Evolutionary conservation across 805 yeast genomes (phyloP).

Genomic region (Cyberlindnera euphorbiiphila): DNA sequence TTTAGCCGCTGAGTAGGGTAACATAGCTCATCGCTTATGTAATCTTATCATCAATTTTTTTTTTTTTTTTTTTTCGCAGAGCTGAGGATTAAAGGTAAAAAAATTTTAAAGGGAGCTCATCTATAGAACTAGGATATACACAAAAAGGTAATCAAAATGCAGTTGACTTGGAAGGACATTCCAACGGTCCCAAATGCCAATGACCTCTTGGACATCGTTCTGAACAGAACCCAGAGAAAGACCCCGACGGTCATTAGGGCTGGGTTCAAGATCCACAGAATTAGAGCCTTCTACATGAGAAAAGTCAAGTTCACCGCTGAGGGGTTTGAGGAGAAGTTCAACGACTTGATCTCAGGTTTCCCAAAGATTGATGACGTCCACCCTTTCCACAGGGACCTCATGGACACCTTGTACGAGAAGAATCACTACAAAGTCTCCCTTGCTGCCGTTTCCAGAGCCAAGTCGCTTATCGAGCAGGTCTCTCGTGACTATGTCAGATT

Average conservation of each 20-base stretch:
- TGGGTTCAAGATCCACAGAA: slow-evolving; percentile 94
- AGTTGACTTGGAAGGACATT: slow-evolving; percentile 97
- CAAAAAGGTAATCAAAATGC: slow-evolving; percentile 51
- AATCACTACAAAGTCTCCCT: slow-evolving; percentile 96
- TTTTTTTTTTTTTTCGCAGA: slow-evolving; percentile 9
- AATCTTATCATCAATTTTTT: not conserved
- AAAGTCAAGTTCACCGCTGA: slow-evolving; percentile 95
- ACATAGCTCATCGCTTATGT: slow-evolving; percentile 17
- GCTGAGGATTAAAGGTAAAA: slow-evolving; percentile 2
- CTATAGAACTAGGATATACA: not conserved
- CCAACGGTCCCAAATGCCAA: slow-evolving; percentile 90
- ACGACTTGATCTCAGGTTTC: slow-evolving; percentile 79
- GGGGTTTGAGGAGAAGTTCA: slow-evolving; percentile 91
- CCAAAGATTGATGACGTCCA: slow-evolving; percentile 97
- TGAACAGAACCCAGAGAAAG: slow-evolving; percentile 96
- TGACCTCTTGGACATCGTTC: slow-evolving; percentile 93
- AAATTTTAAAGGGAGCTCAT: slow-evolving; percentile 8
- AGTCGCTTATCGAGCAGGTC: slow-evolving; percentile 91
- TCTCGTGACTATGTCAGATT: slow-evolving; percentile 92
- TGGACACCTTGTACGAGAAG: slow-evolving; percentile 97
- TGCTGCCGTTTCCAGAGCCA: slow-evolving; percentile 92
- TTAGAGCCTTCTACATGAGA: slow-evolving; percentile 96
- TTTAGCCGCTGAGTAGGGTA: no score
- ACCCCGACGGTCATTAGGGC: slow-evolving; percentile 98
- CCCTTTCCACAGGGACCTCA: slow-evolving; percentile 96